Percentiles rank a stretch among this genome's conserved stretches.
Conservation (phyloP, 768 basidiomycete genomes). For the Leccinum incarnatum region DNA sequence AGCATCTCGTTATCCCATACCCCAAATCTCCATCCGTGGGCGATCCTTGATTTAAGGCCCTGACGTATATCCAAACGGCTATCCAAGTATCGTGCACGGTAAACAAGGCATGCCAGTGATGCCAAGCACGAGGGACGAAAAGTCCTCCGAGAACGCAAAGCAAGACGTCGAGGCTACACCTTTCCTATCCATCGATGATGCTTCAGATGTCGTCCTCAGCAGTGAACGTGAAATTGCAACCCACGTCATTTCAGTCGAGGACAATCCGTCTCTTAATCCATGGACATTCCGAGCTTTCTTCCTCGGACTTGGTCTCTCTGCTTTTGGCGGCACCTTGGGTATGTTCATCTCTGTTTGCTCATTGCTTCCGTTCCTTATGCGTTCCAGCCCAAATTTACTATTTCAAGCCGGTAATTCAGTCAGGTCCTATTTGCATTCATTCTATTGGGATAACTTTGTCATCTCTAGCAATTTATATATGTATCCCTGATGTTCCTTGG, state of each 20-base stretch:
- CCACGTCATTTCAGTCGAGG: conserved; percentile 32
- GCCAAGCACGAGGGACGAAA: background rate
- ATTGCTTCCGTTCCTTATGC: background rate
- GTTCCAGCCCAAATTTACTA: conserved; percentile 54
- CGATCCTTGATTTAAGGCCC: background rate
- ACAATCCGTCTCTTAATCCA: background rate
- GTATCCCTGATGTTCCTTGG: conserved; percentile 56
- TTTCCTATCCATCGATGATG: conserved; percentile 3
- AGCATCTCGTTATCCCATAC: background rate
- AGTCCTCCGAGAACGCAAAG: conserved; percentile 16
- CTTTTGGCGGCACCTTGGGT: background rate
- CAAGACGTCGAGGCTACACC: conserved; percentile 31
- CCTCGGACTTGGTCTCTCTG: background rate
- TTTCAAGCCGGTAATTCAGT: conserved; percentile 47
- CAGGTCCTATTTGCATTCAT: background rate
- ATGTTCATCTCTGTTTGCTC: background rate
- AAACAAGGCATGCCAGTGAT: background rate
- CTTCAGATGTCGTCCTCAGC: conserved; percentile 28
- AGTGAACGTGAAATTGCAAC: conserved; percentile 47
- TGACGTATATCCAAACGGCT: background rate
- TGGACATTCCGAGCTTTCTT: background rate
- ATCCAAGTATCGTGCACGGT: background rate
- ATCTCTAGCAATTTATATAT: conserved; percentile 44
- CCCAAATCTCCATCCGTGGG: background rate
- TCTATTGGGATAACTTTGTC: background rate